Evolutionary conservation across 2,329 filamentous ascomycete species (phyloP).

Genomic region (Scytalidium sp.): DNA sequence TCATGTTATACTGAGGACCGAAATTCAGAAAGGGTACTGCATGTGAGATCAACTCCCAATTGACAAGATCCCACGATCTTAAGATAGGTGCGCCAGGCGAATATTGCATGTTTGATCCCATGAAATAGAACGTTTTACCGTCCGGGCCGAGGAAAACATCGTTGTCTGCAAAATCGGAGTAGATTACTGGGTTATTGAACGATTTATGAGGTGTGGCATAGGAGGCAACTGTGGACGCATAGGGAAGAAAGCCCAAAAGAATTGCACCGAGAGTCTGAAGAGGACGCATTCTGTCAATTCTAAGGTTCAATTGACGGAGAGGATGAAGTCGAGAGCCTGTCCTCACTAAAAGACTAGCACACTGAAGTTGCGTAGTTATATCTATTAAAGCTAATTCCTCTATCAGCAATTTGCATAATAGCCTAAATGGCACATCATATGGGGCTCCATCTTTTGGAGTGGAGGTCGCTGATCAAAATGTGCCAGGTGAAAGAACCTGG

Average conservation of each 20-base stretch:
- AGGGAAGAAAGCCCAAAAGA: not conserved
- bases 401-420: too few relatives aligned
- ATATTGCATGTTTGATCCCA: constrained; percentile 54
- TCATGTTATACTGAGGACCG: constrained; percentile 46
- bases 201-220: not conserved
- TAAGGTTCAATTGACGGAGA: too few relatives aligned
- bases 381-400: too few relatives aligned
- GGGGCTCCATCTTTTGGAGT: too few relatives aligned
- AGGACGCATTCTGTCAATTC: not conserved
- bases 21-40: constrained; percentile 43
- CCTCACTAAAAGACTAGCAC: too few relatives aligned
- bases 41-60: constrained; percentile 45
- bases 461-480: too few relatives aligned
- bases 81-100: constrained; percentile 53
- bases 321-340: too few relatives aligned
- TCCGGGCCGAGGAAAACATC: constrained; percentile 50
- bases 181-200: constrained; percentile 48
- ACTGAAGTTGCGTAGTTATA: too few relatives aligned
- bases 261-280: not conserved
- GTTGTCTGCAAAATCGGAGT: constrained; percentile 52
- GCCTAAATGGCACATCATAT: too few relatives aligned
- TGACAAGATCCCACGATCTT: constrained; percentile 51
- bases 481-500: too few relatives aligned
- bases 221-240: not conserved
- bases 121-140: constrained; percentile 44